These are phyloP conservation scores for Hypoxylon sp. DNA, from an alignment of 2,329 filamentous ascomycete species.

Conservation along the genomic window DNA sequence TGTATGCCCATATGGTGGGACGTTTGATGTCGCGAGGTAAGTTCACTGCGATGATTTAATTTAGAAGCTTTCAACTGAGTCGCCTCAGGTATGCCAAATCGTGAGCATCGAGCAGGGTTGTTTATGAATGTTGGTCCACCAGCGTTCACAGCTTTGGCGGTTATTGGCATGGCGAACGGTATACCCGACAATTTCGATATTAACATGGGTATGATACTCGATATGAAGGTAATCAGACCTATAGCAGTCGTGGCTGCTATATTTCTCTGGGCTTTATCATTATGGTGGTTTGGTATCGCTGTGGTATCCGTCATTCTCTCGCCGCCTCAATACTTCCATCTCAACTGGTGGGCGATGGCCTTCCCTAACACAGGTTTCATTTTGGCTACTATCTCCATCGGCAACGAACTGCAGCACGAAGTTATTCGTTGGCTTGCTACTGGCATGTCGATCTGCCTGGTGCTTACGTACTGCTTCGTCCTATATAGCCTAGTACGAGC, in stretches of 20 bases:
- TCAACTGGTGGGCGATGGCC: constrained; percentile 76
- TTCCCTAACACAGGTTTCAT: constrained; percentile 74
- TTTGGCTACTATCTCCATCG: constrained; percentile 69
- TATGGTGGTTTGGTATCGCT: constrained; percentile 71
- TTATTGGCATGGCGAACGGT: constrained; percentile 76
- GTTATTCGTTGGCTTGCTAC: constrained; percentile 64
- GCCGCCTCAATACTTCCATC: constrained; percentile 67
- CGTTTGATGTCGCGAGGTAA: constrained; percentile 72
- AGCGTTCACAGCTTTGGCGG: constrained; percentile 77
- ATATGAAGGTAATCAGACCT: constrained; percentile 56
- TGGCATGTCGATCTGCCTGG: constrained; percentile 64
- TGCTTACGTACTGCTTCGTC: constrained; percentile 61
- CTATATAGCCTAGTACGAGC: constrained; percentile 62
- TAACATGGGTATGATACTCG: constrained; percentile 48
- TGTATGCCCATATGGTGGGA: constrained; percentile 80
- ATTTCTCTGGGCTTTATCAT: constrained; percentile 74
- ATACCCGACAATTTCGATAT: constrained; percentile 64
- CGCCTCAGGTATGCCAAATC: constrained; percentile 67
- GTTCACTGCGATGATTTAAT: not conserved
- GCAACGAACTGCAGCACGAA: constrained; percentile 63
- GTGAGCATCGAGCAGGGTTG: constrained; percentile 76
- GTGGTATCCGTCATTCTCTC: constrained; percentile 62
- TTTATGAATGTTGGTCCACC: constrained; percentile 83
- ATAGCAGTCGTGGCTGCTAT: constrained; percentile 66
- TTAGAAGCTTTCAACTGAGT: not conserved